phyloP scores from a whole-genome alignment of 148 eudicot species.

The Silene conica region DNA sequence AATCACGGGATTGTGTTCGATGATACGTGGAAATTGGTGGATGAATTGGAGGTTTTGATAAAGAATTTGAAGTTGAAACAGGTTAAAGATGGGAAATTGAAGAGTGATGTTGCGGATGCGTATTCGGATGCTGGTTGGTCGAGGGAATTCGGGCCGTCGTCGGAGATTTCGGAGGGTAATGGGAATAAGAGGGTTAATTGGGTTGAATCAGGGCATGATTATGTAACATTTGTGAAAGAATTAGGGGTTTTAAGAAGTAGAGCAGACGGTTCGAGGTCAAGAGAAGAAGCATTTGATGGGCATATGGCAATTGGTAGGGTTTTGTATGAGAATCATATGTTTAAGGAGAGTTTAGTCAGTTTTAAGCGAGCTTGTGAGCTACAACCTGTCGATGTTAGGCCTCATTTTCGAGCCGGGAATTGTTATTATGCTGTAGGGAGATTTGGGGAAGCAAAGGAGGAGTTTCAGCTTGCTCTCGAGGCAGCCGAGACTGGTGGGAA shows the following conservation, averaged over 20 bases:
- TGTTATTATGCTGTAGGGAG: slow-evolving; percentile 69
- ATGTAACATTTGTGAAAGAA: slow-evolving; percentile 63
- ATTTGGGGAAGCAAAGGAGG: slow-evolving; percentile 54
- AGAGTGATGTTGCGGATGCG: slow-evolving; percentile 58
- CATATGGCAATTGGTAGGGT: slow-evolving; percentile 96
- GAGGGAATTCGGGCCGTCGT: slow-evolving; percentile 65
- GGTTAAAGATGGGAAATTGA: slow-evolving; percentile 55
- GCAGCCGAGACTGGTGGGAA: slow-evolving; percentile 90
- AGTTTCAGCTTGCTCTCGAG: slow-evolving; percentile 70
- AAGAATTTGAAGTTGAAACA: slow-evolving; percentile 71
- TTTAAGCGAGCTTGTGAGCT: slow-evolving; percentile 88
- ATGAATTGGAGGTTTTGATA: slow-evolving; percentile 77
- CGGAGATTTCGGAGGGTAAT: slow-evolving; percentile 43
- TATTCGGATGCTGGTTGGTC: slow-evolving; percentile 94
- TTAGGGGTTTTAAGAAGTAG: slow-evolving; percentile 73
- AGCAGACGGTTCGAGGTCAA: slow-evolving; percentile 80
- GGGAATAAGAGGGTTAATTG: slow-evolving; percentile 52
- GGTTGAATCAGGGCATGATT: slow-evolving; percentile 81
- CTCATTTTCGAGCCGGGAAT: slow-evolving; percentile 92
- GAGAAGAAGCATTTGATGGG: slow-evolving; percentile 92
- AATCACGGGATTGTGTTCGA: slow-evolving; percentile 86
- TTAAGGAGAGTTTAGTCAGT: slow-evolving; percentile 71
- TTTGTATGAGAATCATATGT: slow-evolving; percentile 66
- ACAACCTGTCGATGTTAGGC: slow-evolving; percentile 87
- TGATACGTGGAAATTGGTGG: slow-evolving; percentile 89